A percentile compares a stretch with the other conserved stretches of the same genome.
phyloP scores from a whole-genome alignment of 2,329 filamentous ascomycete species.

The Cercospora janseana region DNA sequence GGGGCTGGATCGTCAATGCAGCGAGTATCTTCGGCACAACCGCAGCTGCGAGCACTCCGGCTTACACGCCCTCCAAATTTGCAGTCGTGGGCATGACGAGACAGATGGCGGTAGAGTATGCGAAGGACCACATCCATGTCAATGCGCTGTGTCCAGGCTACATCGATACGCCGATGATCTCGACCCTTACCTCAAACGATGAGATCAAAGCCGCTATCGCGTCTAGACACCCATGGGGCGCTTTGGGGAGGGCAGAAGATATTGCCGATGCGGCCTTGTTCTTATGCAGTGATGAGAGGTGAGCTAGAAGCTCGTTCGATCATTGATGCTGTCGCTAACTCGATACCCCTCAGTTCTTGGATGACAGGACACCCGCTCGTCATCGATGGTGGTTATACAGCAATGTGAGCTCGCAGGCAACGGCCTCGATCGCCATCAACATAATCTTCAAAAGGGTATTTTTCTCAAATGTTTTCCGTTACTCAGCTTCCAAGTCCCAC shows the following conservation, averaged over 20 bases:
- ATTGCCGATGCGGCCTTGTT: slow-evolving; percentile 32
- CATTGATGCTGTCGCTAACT: slow-evolving; percentile 5
- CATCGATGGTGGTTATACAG: slow-evolving; percentile 18
- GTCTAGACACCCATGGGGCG: slow-evolving; percentile 26
- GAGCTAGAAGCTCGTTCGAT: background rate
- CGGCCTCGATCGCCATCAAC: background rate
- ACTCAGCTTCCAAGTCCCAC: background rate
- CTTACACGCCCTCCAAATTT: slow-evolving; percentile 27
- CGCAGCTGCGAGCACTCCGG: background rate
- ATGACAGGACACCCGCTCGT: slow-evolving; percentile 24
- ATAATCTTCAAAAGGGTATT: background rate
- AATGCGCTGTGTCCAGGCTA: slow-evolving; percentile 26
- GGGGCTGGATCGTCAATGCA: slow-evolving; percentile 54
- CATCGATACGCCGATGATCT: slow-evolving; percentile 22
- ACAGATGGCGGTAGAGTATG: slow-evolving; percentile 32
- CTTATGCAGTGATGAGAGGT: slow-evolving; percentile 31
- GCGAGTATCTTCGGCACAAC: slow-evolving; percentile 40
- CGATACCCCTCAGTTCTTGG: slow-evolving; percentile 19
- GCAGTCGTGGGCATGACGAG: slow-evolving; percentile 34
- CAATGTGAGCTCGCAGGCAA: background rate
- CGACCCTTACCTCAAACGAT: background rate
- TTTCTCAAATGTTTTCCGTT: background rate
- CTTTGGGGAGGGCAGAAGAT: slow-evolving; percentile 28
- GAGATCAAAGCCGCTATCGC: slow-evolving; percentile 20
- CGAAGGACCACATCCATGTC: slow-evolving; percentile 29